A percentile compares a stretch with the other conserved stretches of the same genome.
phyloP scores from a whole-genome alignment of 495 filamentous ascomycete genomes.

The Chaetomidium leptoderma region DNA sequence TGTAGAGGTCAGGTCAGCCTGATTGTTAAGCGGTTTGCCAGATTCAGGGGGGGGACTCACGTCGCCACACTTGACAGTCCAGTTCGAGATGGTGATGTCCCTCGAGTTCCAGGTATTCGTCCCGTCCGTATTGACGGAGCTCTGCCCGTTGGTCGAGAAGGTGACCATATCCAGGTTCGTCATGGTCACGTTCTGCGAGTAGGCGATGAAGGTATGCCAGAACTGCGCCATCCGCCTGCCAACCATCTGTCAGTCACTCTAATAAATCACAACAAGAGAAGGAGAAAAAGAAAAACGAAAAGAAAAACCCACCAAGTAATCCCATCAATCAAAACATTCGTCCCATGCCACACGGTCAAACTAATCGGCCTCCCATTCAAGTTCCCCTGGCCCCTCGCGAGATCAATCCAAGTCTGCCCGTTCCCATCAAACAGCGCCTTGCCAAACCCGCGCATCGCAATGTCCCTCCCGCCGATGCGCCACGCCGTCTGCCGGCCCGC shows the following conservation, averaged over 20 bases:
- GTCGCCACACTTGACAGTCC: conserved; percentile 43
- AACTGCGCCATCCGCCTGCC: conserved; percentile 36
- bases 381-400: conserved; percentile 34
- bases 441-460: conserved; percentile 37
- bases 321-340: conserved; percentile 40
- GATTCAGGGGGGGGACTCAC: conserved; percentile 22
- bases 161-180: conserved; percentile 44
- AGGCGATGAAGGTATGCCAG: conserved; percentile 44
- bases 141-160: conserved; percentile 32
- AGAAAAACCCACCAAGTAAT: conserved; percentile 30
- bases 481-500: conserved; percentile 39
- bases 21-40: neutral
- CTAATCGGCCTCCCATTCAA: conserved; percentile 39
- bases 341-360: conserved; percentile 40
- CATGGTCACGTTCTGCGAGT: conserved; percentile 43
- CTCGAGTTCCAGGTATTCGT: conserved; percentile 44
- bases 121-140: conserved; percentile 42
- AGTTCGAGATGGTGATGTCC: conserved; percentile 38
- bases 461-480: conserved; percentile 37
- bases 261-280: neutral
- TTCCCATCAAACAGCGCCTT: conserved; percentile 42
- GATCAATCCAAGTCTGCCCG: conserved; percentile 44
- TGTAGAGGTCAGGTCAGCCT: conserved; percentile 1
- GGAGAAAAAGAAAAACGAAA: neutral
- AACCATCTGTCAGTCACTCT: neutral